These are phyloP conservation scores for Starmerella geochares DNA, from an alignment of 805 yeast species.

Conservation along the genomic window DNA sequence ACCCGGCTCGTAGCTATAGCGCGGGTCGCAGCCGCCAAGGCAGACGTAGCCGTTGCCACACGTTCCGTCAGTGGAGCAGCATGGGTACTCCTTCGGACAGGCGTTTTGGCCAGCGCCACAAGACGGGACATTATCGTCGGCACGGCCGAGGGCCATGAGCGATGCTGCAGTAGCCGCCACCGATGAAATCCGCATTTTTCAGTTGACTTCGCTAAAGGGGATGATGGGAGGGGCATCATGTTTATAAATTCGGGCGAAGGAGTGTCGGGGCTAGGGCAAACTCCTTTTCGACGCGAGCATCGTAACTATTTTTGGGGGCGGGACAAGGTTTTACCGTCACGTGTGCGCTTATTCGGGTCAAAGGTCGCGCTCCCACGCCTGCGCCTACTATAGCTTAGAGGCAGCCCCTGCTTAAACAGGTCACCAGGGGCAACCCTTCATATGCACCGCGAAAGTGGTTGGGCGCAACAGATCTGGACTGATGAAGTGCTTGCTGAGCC, in stretches of 20 bases:
- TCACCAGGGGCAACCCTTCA: not conserved
- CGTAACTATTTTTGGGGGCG: not conserved
- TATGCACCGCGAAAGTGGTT: slow-evolving; percentile 1
- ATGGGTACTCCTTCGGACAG: slow-evolving; percentile 76
- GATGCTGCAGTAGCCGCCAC: slow-evolving; percentile 6
- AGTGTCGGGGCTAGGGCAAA: not conserved
- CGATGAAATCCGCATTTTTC: slow-evolving; percentile 10
- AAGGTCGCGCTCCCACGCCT: slow-evolving; percentile 6
- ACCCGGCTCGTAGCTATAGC: slow-evolving; percentile 48
- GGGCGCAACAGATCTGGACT: slow-evolving; percentile 5
- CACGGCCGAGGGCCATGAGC: slow-evolving; percentile 9
- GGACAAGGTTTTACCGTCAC: not conserved
- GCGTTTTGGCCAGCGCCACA: slow-evolving; percentile 26
- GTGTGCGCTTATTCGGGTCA: slow-evolving; percentile 1
- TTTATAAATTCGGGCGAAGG: slow-evolving; percentile 3
- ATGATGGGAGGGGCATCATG: not conserved
- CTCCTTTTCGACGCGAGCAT: slow-evolving; percentile 1
- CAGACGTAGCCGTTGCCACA: slow-evolving; percentile 75
- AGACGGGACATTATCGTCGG: slow-evolving; percentile 18
- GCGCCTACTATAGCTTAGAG: not conserved
- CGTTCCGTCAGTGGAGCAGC: slow-evolving; percentile 71
- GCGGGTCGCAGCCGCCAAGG: slow-evolving; percentile 80
- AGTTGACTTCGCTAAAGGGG: not conserved
- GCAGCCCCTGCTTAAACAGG: not conserved
- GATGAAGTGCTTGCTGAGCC: not conserved